Evolutionary conservation across 805 yeast species (phyloP).

Genomic region (Nakazawaea siamensis): DNA sequence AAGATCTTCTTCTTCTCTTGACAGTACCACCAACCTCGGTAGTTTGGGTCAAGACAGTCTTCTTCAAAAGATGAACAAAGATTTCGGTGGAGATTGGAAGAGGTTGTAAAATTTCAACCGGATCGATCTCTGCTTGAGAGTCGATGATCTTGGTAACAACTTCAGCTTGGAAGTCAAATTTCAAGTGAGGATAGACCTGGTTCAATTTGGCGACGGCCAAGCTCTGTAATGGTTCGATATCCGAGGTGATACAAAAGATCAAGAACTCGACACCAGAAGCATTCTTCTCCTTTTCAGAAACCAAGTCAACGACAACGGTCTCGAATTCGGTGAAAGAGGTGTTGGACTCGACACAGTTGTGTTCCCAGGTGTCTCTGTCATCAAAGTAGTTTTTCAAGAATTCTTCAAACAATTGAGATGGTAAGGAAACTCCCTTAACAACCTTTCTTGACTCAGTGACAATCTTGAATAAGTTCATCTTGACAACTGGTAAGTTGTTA

Average conservation of each 20-base stretch:
- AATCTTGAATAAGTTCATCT: conserved; percentile 38
- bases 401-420: conserved; percentile 39
- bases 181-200: conserved; percentile 49
- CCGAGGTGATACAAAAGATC: conserved; percentile 40
- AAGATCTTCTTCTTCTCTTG: conserved; percentile 76
- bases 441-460: conserved; percentile 31
- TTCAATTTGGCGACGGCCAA: conserved; percentile 43
- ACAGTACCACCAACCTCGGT: conserved; percentile 30
- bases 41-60: conserved; percentile 26
- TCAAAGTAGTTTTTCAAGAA: conserved; percentile 36
- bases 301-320: conserved; percentile 42
- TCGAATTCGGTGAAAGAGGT: conserved; percentile 51
- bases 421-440: conserved; percentile 31
- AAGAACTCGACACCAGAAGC: conserved; percentile 53
- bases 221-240: conserved; percentile 33
- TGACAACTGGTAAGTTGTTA: conserved; percentile 45
- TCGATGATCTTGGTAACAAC: conserved; percentile 57
- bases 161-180: conserved; percentile 46
- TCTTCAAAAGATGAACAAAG: conserved; percentile 50
- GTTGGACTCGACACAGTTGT: conserved; percentile 36
- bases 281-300: conserved; percentile 54
- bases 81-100: conserved; percentile 46
- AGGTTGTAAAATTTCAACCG: conserved; percentile 44
- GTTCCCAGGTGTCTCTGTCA: conserved; percentile 37
- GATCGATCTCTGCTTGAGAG: conserved; percentile 34